Conservation (phyloP, 345 rosid species). For the Psidium friedrichsthalianum region DNA sequence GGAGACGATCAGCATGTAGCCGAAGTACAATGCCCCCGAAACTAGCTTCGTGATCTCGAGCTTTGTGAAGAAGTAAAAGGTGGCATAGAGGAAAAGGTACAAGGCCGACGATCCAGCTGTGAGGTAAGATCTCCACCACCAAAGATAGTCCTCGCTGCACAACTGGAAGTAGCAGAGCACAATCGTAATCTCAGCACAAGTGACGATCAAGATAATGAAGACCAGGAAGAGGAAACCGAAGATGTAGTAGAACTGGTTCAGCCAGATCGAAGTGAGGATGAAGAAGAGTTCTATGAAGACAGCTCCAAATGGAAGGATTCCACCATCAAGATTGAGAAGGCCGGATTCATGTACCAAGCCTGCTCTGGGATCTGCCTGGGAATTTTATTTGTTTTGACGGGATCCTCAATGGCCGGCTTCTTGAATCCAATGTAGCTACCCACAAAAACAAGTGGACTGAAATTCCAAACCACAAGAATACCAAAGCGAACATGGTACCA, state of each 20-base stretch:
- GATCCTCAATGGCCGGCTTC: constrained; percentile 28
- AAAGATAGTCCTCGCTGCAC: constrained; percentile 31
- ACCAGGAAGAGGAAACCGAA: constrained; percentile 35
- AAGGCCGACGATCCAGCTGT: constrained; percentile 31
- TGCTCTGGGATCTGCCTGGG: constrained; percentile 34
- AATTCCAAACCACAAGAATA: constrained; percentile 34
- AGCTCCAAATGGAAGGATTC: constrained; percentile 33
- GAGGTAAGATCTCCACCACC: constrained; percentile 40
- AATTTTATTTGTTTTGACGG: constrained; percentile 30
- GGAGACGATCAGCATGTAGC: constrained; percentile 27
- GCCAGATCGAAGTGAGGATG: constrained; percentile 35
- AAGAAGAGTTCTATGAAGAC: constrained; percentile 36
- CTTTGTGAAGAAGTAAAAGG: constrained; percentile 31
- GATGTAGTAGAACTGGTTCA: constrained; percentile 38
- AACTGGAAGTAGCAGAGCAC: constrained; percentile 35
- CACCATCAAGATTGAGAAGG: constrained; percentile 22
- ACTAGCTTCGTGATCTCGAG: constrained; percentile 28
- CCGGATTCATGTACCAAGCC: constrained; percentile 29
- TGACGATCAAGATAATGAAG: constrained; percentile 23
- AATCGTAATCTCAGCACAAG: constrained; percentile 29
- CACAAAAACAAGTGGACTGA: constrained; percentile 31
- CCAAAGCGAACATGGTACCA: constrained; percentile 36
- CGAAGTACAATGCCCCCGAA: constrained; percentile 23
- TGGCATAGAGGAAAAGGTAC: constrained; percentile 28
- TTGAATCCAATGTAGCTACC: constrained; percentile 25